phyloP scores from a whole-genome alignment of 2,329 filamentous ascomycete genomes.

The Alternaria atra region DNA sequence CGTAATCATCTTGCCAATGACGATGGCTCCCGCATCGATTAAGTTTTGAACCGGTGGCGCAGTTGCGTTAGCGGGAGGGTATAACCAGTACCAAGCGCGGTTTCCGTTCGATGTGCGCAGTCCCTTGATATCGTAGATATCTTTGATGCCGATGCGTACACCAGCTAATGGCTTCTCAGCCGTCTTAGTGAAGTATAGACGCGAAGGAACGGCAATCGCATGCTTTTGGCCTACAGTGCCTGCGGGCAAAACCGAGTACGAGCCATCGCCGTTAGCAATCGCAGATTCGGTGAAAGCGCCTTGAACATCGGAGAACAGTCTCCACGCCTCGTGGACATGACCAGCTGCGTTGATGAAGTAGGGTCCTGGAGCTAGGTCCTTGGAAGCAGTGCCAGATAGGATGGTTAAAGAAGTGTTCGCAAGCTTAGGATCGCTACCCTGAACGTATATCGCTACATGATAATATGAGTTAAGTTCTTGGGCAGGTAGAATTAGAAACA shows the following conservation, averaged over 20 bases:
- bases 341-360: slow-evolving; percentile 61
- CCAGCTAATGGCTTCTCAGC: slow-evolving; percentile 64
- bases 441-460: slow-evolving; percentile 39
- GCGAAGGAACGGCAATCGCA: slow-evolving; percentile 62
- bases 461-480: slow-evolving; percentile 28
- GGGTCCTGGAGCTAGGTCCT: slow-evolving; percentile 55
- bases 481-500: neutral
- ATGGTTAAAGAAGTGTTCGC: slow-evolving; percentile 34
- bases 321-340: slow-evolving; percentile 59
- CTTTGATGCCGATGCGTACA: slow-evolving; percentile 70
- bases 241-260: slow-evolving; percentile 55
- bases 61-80: slow-evolving; percentile 57
- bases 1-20: slow-evolving; percentile 59
- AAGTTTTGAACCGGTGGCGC: slow-evolving; percentile 64
- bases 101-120: slow-evolving; percentile 66
- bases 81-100: slow-evolving; percentile 65
- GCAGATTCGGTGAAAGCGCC: slow-evolving; percentile 61
- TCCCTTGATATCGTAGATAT: slow-evolving; percentile 68
- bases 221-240: slow-evolving; percentile 50
- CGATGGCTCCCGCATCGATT: slow-evolving; percentile 66
- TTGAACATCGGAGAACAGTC: slow-evolving; percentile 60
- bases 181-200: slow-evolving; percentile 60
- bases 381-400: slow-evolving; percentile 25
- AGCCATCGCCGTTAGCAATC: slow-evolving; percentile 51
- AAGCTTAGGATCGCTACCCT: slow-evolving; percentile 25